Evolutionary conservation across 768 basidiomycete genomes (phyloP).

Genomic region (Gautieria morchelliformis): DNA sequence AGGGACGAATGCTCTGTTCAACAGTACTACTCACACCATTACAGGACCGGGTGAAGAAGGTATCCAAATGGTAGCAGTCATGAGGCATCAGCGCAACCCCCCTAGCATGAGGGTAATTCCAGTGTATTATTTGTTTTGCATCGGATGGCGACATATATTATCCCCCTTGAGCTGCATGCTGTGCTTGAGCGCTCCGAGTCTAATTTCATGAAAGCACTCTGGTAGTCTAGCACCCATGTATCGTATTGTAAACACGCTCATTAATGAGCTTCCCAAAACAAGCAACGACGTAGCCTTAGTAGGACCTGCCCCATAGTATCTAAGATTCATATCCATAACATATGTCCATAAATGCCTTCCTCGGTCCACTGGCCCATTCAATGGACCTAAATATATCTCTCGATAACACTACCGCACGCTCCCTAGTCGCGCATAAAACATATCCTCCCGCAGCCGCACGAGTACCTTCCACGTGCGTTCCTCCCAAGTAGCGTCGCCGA

Average conservation of each 20-base stretch:
- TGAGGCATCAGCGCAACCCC: slow-evolving; percentile 9
- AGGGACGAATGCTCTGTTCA: slow-evolving; percentile 13
- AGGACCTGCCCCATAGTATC: not conserved
- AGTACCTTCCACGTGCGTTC: slow-evolving; percentile 80
- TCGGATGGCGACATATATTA: not conserved
- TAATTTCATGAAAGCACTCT: no score
- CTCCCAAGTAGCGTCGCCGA: slow-evolving; percentile 72
- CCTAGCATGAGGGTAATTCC: not conserved
- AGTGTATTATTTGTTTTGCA: slow-evolving; percentile 2
- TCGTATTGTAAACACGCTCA: no score
- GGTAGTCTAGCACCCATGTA: no score
- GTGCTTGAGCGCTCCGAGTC: slow-evolving; percentile 33
- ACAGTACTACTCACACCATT: not conserved
- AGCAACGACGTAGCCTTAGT: no score
- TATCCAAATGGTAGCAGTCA: slow-evolving; percentile 78
- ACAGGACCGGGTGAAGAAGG: slow-evolving; percentile 87
- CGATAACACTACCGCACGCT: slow-evolving; percentile 23
- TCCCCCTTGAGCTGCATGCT: slow-evolving; percentile 22
- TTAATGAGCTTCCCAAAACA: no score
- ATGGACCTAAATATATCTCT: not conserved
- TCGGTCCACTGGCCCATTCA: not conserved
- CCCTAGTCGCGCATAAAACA: slow-evolving; percentile 82
- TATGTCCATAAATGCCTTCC: not conserved
- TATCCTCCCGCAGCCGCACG: slow-evolving; percentile 60
- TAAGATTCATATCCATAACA: not conserved